Evolutionary conservation across 805 yeast genomes (phyloP), one percentile per base, ranked within the genome.

Genomic region (Phaffomyces thermotolerans): DNA sequence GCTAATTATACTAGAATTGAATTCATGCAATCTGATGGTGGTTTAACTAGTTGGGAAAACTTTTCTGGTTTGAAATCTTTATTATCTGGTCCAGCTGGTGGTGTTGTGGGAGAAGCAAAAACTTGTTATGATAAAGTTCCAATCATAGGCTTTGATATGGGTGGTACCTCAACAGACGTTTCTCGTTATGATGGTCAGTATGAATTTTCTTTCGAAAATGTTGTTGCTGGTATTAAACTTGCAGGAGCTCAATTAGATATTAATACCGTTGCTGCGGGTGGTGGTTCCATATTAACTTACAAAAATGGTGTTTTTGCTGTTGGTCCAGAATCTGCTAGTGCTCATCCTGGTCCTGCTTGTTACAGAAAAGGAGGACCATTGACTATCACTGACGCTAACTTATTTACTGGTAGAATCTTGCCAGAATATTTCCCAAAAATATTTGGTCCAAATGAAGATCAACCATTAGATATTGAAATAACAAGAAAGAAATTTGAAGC

Each of bases 71-170:
- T 76, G 41, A 67, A 69, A 49, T 75, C 80, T 8, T 65, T 76
- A 23, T 61, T 76, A 24, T 75, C 80, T 1, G 81, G 81, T 5
- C 81, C 81, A 3, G 81, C 81, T 36, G 81, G 81, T 36, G 81
- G 81, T 37, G 75, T 76, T 59, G 81, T 76, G 33, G 81, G 81
- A 7, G 74, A 64, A 42, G 76, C 77, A 2, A 66, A 66, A 45
- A 75, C 81, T 1, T 75, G 80, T 53, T 73, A 63, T 53, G 76
- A 72, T 47, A 37, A 49, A 33, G 39, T 45, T 12, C 61, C 72
- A 7, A 56, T 63, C 37, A 63, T 67, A 47, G 69, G 70, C 6
- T 65, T 66, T 42, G 70, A 67, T 52, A 65, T 65, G 71, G 71
- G 71, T 47, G 71, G 71, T 41, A 66, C 71, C 10, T 60, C 66